Conservation (phyloP, 306 rosid species). For the Cicer bijugum region DNA sequence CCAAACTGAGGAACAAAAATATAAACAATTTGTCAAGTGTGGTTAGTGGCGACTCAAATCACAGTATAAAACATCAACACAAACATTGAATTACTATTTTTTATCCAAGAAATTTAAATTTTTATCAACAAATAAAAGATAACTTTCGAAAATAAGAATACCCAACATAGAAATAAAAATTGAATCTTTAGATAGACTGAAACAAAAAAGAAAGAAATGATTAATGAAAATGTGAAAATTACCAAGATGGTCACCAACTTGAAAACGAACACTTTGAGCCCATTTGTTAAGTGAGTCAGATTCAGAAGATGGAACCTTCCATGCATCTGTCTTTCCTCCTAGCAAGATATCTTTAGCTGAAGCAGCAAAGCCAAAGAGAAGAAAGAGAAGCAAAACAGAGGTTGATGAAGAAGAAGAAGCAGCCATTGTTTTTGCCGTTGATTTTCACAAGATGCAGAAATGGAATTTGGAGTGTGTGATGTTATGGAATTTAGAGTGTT, state of each 20-base stretch:
- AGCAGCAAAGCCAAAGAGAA: slow-evolving; percentile 53
- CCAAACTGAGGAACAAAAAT: slow-evolving; percentile 52
- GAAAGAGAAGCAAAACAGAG: slow-evolving; percentile 39
- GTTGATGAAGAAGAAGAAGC: slow-evolving; percentile 31
- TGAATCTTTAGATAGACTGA: background rate
- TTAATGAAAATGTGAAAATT: background rate
- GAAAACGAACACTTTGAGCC: slow-evolving; percentile 67
- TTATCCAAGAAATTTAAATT: too few species aligned
- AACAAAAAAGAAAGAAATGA: background rate
- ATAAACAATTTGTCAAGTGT: background rate
- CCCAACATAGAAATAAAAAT: background rate
- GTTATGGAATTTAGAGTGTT: too few species aligned
- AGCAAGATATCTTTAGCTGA: slow-evolving; percentile 61
- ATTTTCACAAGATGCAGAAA: too few species aligned
- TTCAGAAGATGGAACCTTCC: slow-evolving; percentile 73
- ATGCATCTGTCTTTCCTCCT: slow-evolving; percentile 69
- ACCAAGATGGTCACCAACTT: slow-evolving; percentile 72
- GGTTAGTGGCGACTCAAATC: too few species aligned
- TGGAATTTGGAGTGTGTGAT: too few species aligned
- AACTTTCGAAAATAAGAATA: too few species aligned
- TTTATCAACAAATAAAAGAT: too few species aligned
- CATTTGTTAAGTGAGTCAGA: slow-evolving; percentile 71
- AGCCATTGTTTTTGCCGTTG: slow-evolving; percentile 52
- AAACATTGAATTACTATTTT: too few species aligned
- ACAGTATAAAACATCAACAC: too few species aligned